Base-by-base conservation (phyloP, 1,139 yeast species). In the Yamadazyma dushanensis region DNA sequence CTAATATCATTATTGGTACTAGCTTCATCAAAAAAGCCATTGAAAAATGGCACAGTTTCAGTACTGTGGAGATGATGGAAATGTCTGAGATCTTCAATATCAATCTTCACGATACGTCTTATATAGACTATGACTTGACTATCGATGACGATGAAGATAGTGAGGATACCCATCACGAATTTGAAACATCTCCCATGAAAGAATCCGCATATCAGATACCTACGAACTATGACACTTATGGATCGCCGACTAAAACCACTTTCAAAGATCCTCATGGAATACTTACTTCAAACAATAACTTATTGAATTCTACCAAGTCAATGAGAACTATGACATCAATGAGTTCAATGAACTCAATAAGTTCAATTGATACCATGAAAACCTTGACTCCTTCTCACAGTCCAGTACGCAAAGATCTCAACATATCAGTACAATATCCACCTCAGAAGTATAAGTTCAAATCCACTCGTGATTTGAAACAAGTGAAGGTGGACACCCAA, bases 11-110 rank as follows among this genome's bases (percentile, higher is more conserved):
- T n/a, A 63, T 78, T 14, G 73, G 79, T 2, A 68, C 66, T 31
- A 58, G 81, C 35, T 77, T 70, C 40, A 57, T 78, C 28, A 73
- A 66, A 40, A 77, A 76, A 43, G 45, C 76, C 4, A 46, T 78
- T 26, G 72, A 66, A 24, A 56, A 68, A 42, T 79, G 82, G 78
- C 38, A 36, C 3, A 26, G 40, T 3, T 44, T 43, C 8, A 31
- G 39, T 9, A 13, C 28, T 5, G 51, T 49, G 26, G 34, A 38
- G n/a, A 34, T 41, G 33, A 47, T 41, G 9, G 45, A 48, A 2
- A 53, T 64, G 22, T 49, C 51, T 11, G 61, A 58, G 10, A 47
- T 56, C 3, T 50, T 62, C 8, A 35, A 46, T 20, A 40, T 41
- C 14, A 38, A 46, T n/a, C 43, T 42, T 23, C 44, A 44, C 19